Percentiles rank a stretch among this genome's conserved stretches.
Conservation (phyloP, 192 early-diverging fungal genomes). For the Gryganskiella cystojenkinii region DNA sequence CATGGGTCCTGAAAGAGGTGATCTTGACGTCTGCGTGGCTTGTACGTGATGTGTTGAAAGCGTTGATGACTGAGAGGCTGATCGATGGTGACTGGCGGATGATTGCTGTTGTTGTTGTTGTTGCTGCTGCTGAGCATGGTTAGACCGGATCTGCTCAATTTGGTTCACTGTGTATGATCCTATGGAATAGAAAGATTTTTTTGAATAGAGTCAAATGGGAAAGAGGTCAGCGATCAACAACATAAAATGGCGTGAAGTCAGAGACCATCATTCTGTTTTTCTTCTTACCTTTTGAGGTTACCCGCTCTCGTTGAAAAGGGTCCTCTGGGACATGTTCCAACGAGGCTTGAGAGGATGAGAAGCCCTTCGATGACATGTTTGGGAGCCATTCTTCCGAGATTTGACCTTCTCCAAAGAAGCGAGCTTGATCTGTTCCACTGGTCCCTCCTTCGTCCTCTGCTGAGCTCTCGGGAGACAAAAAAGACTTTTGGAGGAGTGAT, state of each 20-base stretch:
- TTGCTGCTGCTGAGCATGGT: constrained; percentile 5
- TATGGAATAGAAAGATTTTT: neutral
- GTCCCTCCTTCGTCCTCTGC: constrained; percentile 14
- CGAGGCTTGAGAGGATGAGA: constrained; percentile 5
- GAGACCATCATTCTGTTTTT: no score
- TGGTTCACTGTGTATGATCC: constrained; percentile 28
- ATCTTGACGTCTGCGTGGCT: constrained; percentile 18
- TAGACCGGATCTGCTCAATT: constrained; percentile 25
- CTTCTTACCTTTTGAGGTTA: constrained; percentile 35
- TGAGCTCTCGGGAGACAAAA: constrained; percentile 21
- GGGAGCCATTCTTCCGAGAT: constrained; percentile 43
- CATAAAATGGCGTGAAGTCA: no score
- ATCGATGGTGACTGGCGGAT: constrained; percentile 20
- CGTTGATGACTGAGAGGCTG: constrained; percentile 41
- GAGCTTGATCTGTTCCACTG: constrained; percentile 2
- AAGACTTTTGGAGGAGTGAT: constrained; percentile 14
- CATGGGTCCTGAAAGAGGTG: constrained; percentile 40
- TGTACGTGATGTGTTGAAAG: constrained; percentile 16
- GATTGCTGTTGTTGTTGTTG: constrained; percentile 2
- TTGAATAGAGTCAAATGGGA: no score
- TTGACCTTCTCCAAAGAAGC: constrained; percentile 31
- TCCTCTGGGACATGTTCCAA: constrained; percentile 25
- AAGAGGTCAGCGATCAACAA: no score
- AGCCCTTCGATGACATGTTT: constrained; percentile 19
- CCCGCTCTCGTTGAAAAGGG: constrained; percentile 30